These are phyloP conservation scores for Tricholoma hemisulphureum DNA, from an alignment of 768 basidiomycete species.

Conservation along the genomic window DNA sequence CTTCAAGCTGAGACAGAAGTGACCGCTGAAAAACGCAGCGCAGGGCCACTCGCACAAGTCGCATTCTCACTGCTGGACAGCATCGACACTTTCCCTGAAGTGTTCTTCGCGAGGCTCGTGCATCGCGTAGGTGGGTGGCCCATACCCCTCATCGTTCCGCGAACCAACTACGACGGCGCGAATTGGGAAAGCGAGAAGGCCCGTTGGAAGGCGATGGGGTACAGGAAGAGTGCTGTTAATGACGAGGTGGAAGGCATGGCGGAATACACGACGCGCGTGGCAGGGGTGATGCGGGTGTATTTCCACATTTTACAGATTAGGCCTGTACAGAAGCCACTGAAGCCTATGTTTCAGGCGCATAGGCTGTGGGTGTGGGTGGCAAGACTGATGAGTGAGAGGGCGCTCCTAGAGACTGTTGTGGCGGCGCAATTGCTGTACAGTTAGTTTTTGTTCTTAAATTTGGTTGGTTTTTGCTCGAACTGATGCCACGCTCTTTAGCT, in stretches of 20 bases:
- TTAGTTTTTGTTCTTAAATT: constrained; percentile 33
- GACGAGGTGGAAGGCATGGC: constrained; percentile 51
- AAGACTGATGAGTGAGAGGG: constrained; percentile 52
- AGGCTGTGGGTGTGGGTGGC: constrained; percentile 74
- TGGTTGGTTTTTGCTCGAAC: constrained; percentile 6
- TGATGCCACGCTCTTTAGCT: constrained; percentile 37
- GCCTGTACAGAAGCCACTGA: constrained; percentile 41
- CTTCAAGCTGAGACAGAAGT: constrained; percentile 94
- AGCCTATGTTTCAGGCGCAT: constrained; percentile 57
- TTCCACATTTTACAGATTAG: constrained; percentile 62
- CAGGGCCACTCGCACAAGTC: constrained; percentile 78
- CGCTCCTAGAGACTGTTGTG: constrained; percentile 53
- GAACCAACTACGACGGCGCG: constrained; percentile 47
- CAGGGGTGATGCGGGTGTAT: constrained; percentile 85
- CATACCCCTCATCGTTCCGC: constrained; percentile 62
- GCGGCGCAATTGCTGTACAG: constrained; percentile 70
- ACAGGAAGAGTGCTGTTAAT: constrained; percentile 38
- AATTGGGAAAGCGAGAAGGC: constrained; percentile 42
- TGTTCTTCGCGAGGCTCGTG: constrained; percentile 82
- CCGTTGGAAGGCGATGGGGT: constrained; percentile 55
- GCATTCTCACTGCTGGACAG: constrained; percentile 65
- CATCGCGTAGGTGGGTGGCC: constrained; percentile 90
- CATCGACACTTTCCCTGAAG: constrained; percentile 58
- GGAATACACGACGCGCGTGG: constrained; percentile 66
- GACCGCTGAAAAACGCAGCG: constrained; percentile 81